A percentile compares a stretch with the other conserved stretches of the same genome.
phyloP scores from a whole-genome alignment of 345 rosid genomes.

The Bretschneidera sinensis region DNA sequence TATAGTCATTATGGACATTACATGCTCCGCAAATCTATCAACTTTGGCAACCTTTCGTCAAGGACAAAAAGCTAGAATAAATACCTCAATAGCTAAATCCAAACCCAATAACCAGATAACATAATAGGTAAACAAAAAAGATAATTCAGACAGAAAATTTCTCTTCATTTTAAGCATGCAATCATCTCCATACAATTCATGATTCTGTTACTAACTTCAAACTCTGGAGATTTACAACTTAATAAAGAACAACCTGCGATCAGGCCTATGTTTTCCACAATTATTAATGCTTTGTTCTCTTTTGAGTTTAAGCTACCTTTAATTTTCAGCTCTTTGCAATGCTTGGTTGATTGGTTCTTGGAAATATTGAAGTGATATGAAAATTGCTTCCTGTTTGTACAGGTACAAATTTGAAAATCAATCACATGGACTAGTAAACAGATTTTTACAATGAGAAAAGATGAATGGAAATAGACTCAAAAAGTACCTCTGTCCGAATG shows the following conservation, averaged over 20 bases:
- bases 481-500: conserved; percentile 74
- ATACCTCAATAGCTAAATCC: no score
- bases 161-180: no score
- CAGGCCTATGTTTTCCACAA: no score
- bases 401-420: background rate
- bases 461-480: background rate
- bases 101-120: no score
- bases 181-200: background rate
- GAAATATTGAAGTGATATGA: conserved; percentile 82
- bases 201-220: background rate
- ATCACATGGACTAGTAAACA: background rate
- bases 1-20: no score
- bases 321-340: conserved; percentile 29
- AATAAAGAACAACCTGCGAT: no score
- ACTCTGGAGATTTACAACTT: background rate
- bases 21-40: no score
- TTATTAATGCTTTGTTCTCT: no score
- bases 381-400: conserved; percentile 62
- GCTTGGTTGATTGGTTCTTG: conserved; percentile 71
- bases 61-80: no score
- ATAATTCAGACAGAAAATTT: no score
- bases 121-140: no score
- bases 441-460: background rate
- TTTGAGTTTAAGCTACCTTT: background rate
- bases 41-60: no score